Evolutionary conservation across 208 protist genomes (phyloP).

Genomic region (Vickermania ingenoplastis): DNA sequence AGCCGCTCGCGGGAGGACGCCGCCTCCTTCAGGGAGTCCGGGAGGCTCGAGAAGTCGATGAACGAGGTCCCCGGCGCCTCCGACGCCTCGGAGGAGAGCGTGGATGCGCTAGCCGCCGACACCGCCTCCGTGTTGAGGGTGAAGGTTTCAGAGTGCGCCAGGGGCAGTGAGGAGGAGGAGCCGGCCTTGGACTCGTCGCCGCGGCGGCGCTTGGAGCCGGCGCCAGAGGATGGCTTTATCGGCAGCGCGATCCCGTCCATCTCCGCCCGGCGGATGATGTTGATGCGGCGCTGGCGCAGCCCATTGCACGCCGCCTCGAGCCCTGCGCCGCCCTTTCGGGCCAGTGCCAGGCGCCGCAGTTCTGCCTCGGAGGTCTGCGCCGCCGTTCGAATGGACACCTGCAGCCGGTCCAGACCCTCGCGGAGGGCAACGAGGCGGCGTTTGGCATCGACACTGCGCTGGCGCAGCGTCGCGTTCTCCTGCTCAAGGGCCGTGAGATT

Average conservation of each 20-base stretch:
- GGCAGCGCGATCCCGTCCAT: conserved; percentile 82
- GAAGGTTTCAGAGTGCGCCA: conserved; percentile 59
- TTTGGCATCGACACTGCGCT: conserved; percentile 19
- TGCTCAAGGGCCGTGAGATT: conserved; percentile 45
- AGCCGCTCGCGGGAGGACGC: conserved; percentile 39
- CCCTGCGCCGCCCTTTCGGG: conserved; percentile 46
- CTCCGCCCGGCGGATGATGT: conserved; percentile 68
- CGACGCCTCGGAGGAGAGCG: conserved; percentile 2
- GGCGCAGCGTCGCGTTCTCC: conserved; percentile 25
- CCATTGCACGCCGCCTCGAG: conserved; percentile 76
- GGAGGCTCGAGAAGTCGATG: conserved; percentile 68
- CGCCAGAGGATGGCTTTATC: conserved; percentile 20
- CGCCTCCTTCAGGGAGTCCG: conserved; percentile 28
- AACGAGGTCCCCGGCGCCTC: conserved; percentile 20
- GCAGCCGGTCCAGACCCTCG: conserved; percentile 37
- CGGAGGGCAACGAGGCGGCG: conserved; percentile 7
- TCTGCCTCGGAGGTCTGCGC: conserved; percentile 42
- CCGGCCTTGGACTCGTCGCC: conserved; percentile 8
- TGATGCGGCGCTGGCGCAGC: conserved; percentile 62
- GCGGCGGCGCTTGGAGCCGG: conserved; percentile 36
- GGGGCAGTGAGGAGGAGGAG: background rate
- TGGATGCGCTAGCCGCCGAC: conserved; percentile 5
- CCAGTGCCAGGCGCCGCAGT: conserved; percentile 41
- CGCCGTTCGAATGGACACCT: conserved; percentile 47
- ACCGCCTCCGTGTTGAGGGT: conserved; percentile 14